These are phyloP conservation scores for Torulaspora indica DNA, from an alignment of 805 yeast species.

Conservation along the genomic window DNA sequence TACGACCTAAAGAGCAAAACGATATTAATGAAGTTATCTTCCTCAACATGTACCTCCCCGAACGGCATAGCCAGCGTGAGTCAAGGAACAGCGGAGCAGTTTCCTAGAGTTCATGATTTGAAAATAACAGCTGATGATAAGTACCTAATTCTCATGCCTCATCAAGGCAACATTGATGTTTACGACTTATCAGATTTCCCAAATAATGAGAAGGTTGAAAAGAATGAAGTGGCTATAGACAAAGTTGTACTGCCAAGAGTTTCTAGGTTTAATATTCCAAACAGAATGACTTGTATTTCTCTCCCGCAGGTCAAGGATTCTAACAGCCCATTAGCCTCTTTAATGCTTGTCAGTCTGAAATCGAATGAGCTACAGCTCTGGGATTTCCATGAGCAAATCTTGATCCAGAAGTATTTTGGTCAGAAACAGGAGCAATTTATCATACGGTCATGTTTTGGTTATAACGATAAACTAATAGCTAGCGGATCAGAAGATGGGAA, in stretches of 20 bases:
- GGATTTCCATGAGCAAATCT: conserved; percentile 57
- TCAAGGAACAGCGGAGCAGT: conserved; percentile 21
- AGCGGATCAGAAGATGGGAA: conserved; percentile 82
- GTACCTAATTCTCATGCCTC: conserved; percentile 58
- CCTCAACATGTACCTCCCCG: conserved; percentile 9
- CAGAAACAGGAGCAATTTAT: conserved; percentile 66
- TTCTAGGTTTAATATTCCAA: conserved; percentile 48
- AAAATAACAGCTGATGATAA: conserved; percentile 62
- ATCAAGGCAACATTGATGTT: conserved; percentile 56
- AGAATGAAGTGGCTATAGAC: conserved; percentile 23
- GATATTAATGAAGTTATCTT: conserved; percentile 32
- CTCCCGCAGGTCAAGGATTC: conserved; percentile 37
- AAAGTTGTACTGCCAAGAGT: conserved; percentile 31
- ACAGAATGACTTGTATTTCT: conserved; percentile 60
- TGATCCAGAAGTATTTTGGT: conserved; percentile 64
- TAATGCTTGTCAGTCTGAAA: conserved; percentile 57
- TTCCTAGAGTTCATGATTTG: conserved; percentile 59
- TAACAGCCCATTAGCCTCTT: conserved; percentile 13
- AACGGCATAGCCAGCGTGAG: conserved; percentile 6
- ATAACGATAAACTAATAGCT: conserved; percentile 62
- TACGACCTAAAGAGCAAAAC: conserved; percentile 38
- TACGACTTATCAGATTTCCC: conserved; percentile 44
- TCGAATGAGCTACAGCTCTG: conserved; percentile 78
- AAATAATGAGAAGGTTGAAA: conserved; percentile 14
- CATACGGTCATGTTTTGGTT: conserved; percentile 73